phyloP scores from a whole-genome alignment of 1,284 basidiomycete species.

The Gymnopus androsaceus region DNA sequence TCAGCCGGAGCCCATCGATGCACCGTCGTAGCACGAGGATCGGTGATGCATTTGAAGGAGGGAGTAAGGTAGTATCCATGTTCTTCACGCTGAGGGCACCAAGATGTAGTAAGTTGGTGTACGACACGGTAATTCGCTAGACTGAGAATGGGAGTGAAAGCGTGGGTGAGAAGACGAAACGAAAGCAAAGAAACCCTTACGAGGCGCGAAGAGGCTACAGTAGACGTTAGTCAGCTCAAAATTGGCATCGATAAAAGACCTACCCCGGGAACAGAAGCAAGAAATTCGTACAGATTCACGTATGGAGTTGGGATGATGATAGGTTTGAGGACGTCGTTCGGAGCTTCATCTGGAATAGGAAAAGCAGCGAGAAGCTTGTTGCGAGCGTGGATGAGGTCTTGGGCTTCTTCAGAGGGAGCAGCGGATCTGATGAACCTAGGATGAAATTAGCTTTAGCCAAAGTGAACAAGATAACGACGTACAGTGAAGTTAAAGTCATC shows the following conservation, averaged over 20 bases:
- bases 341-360: constrained; percentile 61
- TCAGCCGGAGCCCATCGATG: constrained; percentile 70
- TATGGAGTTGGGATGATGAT: constrained; percentile 63
- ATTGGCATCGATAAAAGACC: constrained; percentile 32
- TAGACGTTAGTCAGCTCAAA: constrained; percentile 17
- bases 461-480: constrained; percentile 14
- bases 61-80: constrained; percentile 76
- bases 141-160: not conserved
- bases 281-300: constrained; percentile 63
- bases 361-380: constrained; percentile 57
- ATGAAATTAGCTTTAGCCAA: not conserved
- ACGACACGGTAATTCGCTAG: constrained; percentile 68
- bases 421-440: constrained; percentile 19
- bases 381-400: constrained; percentile 52
- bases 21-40: constrained; percentile 69
- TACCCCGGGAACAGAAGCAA: constrained; percentile 61
- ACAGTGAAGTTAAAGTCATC: constrained; percentile 8
- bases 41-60: constrained; percentile 72
- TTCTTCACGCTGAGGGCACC: constrained; percentile 78
- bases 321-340: constrained; percentile 64
- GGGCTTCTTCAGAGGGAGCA: constrained; percentile 39
- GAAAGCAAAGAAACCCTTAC: constrained; percentile 45
- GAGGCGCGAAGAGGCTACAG: constrained; percentile 48
- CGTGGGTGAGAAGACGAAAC: too few species aligned
- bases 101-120: constrained; percentile 65